These are phyloP conservation scores for Saccharomyces hybrid DNA, from an alignment of 1,139 yeast genomes.

Conservation along the genomic window DNA sequence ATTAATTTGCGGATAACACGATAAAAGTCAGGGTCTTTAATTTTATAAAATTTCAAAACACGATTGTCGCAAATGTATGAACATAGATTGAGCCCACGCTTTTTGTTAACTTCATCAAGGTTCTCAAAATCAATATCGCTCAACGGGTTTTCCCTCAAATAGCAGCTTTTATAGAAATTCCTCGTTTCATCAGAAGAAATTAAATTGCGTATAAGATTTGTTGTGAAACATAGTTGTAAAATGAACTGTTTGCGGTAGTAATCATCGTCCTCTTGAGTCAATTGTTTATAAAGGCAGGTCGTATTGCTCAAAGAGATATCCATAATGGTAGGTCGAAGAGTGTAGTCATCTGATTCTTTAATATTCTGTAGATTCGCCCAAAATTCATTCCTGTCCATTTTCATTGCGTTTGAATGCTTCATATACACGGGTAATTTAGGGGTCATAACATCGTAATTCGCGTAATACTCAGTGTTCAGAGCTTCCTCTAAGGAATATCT, in stretches of 20 bases:
- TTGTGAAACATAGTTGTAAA: conserved; percentile 20
- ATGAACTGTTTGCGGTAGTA: conserved; percentile 26
- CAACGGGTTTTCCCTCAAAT: conserved; percentile 17
- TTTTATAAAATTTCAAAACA: conserved; percentile 20
- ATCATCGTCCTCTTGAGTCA: conserved; percentile 20
- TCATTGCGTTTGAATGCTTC: conserved; percentile 10
- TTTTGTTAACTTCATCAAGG: conserved; percentile 12
- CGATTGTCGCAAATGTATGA: conserved; percentile 18
- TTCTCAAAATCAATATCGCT: conserved; percentile 10
- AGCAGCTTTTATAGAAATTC: conserved; percentile 17
- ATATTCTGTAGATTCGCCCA: conserved; percentile 13
- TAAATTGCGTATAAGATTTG: conserved; percentile 18
- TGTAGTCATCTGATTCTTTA: conserved; percentile 4
- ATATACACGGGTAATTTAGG: conserved; percentile 16
- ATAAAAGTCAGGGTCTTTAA: conserved; percentile 22
- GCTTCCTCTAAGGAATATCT: conserved; percentile 13
- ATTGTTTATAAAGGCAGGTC: conserved; percentile 17
- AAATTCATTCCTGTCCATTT: conserved; percentile 12
- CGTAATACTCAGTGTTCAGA: conserved; percentile 16
- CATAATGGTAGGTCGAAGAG: conserved; percentile 19
- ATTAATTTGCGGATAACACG: conserved; percentile 11
- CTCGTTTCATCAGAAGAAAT: conserved; percentile 17
- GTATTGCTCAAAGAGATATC: conserved; percentile 21
- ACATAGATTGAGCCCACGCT: conserved; percentile 14
- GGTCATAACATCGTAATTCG: conserved; percentile 10